Evolutionary conservation across 163 green algal genomes (phyloP).

Genomic region (Scenedesmus sp.): DNA sequence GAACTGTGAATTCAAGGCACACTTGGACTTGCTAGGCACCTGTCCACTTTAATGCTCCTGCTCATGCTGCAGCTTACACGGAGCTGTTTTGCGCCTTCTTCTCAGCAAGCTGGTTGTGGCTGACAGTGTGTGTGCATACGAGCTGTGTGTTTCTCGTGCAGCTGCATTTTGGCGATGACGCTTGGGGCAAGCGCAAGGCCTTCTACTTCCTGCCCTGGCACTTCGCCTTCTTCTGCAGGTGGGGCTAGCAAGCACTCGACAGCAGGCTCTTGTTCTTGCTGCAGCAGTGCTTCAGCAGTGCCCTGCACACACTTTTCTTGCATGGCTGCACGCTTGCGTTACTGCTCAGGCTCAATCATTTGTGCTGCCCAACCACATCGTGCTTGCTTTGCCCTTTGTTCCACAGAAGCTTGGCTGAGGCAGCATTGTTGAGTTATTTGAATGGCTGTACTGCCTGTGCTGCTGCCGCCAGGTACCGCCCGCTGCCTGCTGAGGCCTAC

Average conservation of each 20-base stretch:
- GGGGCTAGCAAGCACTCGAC: background rate
- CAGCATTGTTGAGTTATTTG: background rate
- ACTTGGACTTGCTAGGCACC: background rate
- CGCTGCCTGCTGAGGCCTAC: conserved; percentile 76
- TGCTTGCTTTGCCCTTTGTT: too few relatives aligned
- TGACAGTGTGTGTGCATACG: background rate
- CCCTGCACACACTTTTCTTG: background rate
- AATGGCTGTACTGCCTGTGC: background rate
- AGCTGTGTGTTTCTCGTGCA: background rate
- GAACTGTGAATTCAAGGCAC: too few relatives aligned
- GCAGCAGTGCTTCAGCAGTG: background rate
- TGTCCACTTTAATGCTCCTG: background rate
- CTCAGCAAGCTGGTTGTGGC: too few relatives aligned
- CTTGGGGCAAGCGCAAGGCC: conserved; percentile 56
- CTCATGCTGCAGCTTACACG: background rate
- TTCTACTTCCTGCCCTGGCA: conserved; percentile 93
- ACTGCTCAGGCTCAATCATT: too few relatives aligned
- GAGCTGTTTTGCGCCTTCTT: background rate
- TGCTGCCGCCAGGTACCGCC: conserved; percentile 68
- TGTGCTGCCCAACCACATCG: too few relatives aligned
- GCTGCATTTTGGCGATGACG: conserved; percentile 51
- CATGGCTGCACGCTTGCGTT: too few relatives aligned
- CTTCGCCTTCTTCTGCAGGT: conserved; percentile 85
- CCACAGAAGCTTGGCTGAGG: too few relatives aligned
- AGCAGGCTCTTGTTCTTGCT: background rate